Evolutionary conservation across 2,329 filamentous ascomycete species (phyloP).

Genomic region (Sordariomycetes sp.): DNA sequence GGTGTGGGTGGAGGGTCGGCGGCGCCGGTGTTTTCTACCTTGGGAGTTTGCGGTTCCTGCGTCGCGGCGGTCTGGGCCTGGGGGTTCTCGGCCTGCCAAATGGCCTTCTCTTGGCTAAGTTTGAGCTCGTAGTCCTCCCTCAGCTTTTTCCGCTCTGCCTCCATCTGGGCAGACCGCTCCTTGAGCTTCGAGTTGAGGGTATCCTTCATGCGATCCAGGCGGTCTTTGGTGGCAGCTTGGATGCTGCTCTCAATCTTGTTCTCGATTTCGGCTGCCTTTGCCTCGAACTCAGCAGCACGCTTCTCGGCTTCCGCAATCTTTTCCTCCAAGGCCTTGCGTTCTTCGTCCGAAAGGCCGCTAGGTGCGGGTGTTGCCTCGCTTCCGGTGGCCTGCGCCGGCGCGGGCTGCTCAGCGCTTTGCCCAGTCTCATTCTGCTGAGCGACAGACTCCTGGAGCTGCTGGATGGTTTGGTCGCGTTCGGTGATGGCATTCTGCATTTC

Average conservation of each 20-base stretch:
- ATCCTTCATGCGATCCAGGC: constrained; percentile 62
- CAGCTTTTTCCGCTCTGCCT: constrained; percentile 57
- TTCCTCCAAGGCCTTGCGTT: constrained; percentile 52
- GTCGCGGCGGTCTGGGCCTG: constrained; percentile 10
- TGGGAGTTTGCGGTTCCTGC: constrained; percentile 16
- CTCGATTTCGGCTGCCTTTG: constrained; percentile 47
- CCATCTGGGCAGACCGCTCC: constrained; percentile 60
- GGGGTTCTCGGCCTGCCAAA: constrained; percentile 47
- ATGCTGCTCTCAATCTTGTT: constrained; percentile 46
- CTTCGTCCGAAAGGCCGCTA: constrained; percentile 43
- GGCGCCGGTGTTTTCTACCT: constrained; percentile 19
- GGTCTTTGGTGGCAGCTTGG: constrained; percentile 50
- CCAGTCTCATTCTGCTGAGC: constrained; percentile 5
- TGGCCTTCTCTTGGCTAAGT: constrained; percentile 55
- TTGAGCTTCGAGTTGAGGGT: constrained; percentile 59
- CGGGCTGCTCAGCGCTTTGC: constrained; percentile 1
- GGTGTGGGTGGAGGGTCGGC: constrained; percentile 24
- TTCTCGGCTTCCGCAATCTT: constrained; percentile 52
- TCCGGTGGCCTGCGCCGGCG: constrained; percentile 7
- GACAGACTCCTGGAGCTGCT: constrained; percentile 27
- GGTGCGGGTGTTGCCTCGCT: constrained; percentile 5
- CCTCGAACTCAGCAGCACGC: constrained; percentile 54
- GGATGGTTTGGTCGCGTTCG: constrained; percentile 54
- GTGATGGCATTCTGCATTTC: constrained; percentile 55
- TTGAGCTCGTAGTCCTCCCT: constrained; percentile 44